Base-by-base conservation (phyloP, 1,139 yeast genomes). In the Komagataea norvegica region DNA sequence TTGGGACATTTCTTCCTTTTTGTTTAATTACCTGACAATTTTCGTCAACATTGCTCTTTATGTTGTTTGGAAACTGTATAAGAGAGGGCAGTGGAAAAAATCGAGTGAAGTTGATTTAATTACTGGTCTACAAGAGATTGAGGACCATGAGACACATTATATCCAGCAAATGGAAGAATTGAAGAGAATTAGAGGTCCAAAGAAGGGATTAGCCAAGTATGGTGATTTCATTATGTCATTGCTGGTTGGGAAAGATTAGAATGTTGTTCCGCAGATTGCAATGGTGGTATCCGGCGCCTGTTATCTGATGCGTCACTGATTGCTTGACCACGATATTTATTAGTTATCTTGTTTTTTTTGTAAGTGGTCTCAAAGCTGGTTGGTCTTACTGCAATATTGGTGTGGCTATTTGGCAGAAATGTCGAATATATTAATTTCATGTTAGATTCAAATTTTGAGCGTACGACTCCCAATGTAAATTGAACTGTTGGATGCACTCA, bases 11-110 rank as follows among this genome's bases (percentile, higher is more conserved):
- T 62, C 78, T 43, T 68, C 77, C 11, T 85, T 84, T 52, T 57
- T 84, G 41, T 81, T 82, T 54, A 70, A 74, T 44, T 84, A 83
- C 54, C 59, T 84, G 47, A 75, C 82, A 77, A 68, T 83, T 19
- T 81, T 81, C 43, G 62, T 83, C 33, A 78, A 79, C 51, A 56
- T 80, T 36, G 75, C 59, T 2, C 65, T 83, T 16, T 82, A 70
- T 47, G 45, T 79, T 10, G 60, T 58, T 15, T 81, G 81, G 71
- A 83, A 83, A 54, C 30, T 72, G 5, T 26, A 78, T n/a, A 51
- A 50, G 34, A 41, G 50, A 27, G 41, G 64, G 68, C 39, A 74
- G 79, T 34, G 72, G 64, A 63, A 58, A 35, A 62, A 64, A 29
- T 69, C 83, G 2, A 48, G 49, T 14, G 76, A 74, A 11, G 75